phyloP scores from a whole-genome alignment of 2,329 filamentous ascomycete species.

The Cryphonectria japonica region DNA sequence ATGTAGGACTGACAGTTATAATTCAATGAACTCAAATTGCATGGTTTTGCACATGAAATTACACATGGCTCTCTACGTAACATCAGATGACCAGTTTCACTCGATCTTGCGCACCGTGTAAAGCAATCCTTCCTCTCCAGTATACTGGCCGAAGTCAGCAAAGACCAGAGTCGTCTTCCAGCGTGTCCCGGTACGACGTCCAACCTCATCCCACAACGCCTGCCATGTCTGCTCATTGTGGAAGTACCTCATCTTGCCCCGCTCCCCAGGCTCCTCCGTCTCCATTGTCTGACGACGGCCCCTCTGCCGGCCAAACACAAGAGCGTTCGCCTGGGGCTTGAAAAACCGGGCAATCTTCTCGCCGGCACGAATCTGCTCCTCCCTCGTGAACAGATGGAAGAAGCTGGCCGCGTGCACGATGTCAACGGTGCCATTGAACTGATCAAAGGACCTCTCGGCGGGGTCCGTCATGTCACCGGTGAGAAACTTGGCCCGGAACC shows the following conservation, averaged over 20 bases:
- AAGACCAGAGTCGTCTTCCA: constrained; percentile 35
- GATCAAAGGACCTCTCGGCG: constrained; percentile 19
- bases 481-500: constrained; percentile 32
- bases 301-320: constrained; percentile 38
- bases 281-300: constrained; percentile 34
- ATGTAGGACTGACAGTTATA: neutral
- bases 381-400: constrained; percentile 39
- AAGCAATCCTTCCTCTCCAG: neutral
- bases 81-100: neutral
- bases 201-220: constrained; percentile 47
- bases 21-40: neutral
- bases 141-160: neutral
- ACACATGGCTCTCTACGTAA: neutral
- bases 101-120: neutral
- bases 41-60: neutral
- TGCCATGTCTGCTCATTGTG: constrained; percentile 48
- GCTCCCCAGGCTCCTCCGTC: constrained; percentile 24
- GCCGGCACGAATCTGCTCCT: constrained; percentile 35
- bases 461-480: constrained; percentile 36
- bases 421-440: constrained; percentile 35
- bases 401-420: constrained; percentile 39
- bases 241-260: constrained; percentile 37
- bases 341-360: constrained; percentile 36
- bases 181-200: constrained; percentile 40
- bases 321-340: constrained; percentile 30